Evolutionary conservation across 2,329 filamentous ascomycete species (phyloP), one percentile per base, ranked within the genome.

Genomic region (Cyclaneusma minus): DNA sequence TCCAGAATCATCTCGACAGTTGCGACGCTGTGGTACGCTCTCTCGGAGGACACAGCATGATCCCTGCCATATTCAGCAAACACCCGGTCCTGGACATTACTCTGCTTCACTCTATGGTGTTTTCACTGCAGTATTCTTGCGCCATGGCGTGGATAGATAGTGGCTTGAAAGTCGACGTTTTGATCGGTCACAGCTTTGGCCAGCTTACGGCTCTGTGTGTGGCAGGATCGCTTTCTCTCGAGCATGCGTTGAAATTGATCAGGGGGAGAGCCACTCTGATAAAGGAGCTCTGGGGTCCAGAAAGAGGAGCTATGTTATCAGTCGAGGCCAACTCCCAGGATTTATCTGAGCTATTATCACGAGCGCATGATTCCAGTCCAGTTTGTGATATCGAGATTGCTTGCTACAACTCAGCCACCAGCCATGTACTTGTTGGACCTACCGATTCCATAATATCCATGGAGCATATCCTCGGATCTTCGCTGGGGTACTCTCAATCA

Each of bases 131-230:
- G 18, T 20, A 20, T 20, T 7, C 18, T 11, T 20, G 18, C 18
- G 18, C 18, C 11, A 7, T 7, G 18, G 7, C 8, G 8, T 20
- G 18, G 18, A 20, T 20, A 7, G 18, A 20, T 20, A 11, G 18
- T 20, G 18, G 18, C 18, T 11, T 20, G 8, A 11, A 20, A 7
- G 18, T 20, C 7, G 18, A 7, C 11, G 18, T 7, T 7, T 7
- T 20, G 7, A 11, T 20, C 11, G 52, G 52, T 0, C 52, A 55
- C 28, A 51, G 46, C 28, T 43, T 55, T 16, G 51, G 51, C 4
- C 37, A 55, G 26, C 31, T 54, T 1, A 47, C 49, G 0, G 50
- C 49, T 3, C 31, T 54, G 4, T 36, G 35, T 9, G 35, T 52
- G 0, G 40, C 47, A 3, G 49, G 49, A 0, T 35, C 33, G 0